phyloP scores from a whole-genome alignment of 1,139 yeast species.

The Diutina neorugosa region DNA sequence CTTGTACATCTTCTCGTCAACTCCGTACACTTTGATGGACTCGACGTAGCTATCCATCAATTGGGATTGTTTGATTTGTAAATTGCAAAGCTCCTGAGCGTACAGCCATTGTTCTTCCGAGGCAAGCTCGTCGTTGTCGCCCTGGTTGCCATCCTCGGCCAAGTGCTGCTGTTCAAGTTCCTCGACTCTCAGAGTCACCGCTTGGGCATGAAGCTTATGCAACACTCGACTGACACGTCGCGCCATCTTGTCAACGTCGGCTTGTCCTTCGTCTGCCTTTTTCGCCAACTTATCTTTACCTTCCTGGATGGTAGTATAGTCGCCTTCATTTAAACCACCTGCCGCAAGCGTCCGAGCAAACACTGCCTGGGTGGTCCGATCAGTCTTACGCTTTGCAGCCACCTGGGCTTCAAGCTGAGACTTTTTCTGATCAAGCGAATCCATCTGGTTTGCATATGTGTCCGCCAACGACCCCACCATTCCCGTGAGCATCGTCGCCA shows the following conservation, averaged over 20 bases:
- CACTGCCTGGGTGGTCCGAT: conserved; percentile 1
- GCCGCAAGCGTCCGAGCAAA: background rate
- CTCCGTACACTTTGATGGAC: conserved; percentile 25
- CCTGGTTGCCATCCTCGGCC: conserved; percentile 5
- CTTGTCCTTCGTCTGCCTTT: conserved; percentile 14
- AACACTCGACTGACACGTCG: conserved; percentile 17
- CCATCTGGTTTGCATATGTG: conserved; percentile 21
- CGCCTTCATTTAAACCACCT: background rate
- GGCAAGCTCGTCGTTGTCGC: conserved; percentile 5
- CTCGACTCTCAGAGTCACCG: conserved; percentile 35
- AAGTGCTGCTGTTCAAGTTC: conserved; percentile 24
- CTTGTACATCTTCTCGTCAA: conserved; percentile 54
- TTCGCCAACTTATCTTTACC: conserved; percentile 16
- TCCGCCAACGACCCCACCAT: conserved; percentile 35
- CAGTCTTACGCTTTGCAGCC: conserved; percentile 11
- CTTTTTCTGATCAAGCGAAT: conserved; percentile 13
- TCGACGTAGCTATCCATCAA: conserved; percentile 27
- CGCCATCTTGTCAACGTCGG: conserved; percentile 24
- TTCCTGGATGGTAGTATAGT: conserved; percentile 14
- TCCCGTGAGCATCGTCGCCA: conserved; percentile 25
- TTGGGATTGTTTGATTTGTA: conserved; percentile 40
- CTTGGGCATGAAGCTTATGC: conserved; percentile 34
- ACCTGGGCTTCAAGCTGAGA: conserved; percentile 12
- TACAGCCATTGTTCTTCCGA: conserved; percentile 9
- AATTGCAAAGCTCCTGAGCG: conserved; percentile 34